Evolutionary conservation across 2,329 filamentous ascomycete species (phyloP).

Genomic region (Paramyrothecium sp.): DNA sequence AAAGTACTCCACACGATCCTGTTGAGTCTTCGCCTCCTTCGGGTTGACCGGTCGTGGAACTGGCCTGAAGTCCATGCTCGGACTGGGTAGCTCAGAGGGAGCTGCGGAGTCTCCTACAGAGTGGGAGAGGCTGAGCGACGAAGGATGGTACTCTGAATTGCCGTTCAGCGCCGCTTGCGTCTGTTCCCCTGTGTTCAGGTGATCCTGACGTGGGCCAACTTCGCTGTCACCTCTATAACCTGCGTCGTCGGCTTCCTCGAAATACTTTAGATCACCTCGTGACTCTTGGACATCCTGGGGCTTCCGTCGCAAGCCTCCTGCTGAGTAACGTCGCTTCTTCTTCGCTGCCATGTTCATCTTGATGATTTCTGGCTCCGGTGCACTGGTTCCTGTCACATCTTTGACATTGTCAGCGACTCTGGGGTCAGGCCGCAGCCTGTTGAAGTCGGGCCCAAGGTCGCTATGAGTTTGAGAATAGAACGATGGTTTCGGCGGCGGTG

Average conservation of each 20-base stretch:
- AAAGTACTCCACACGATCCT: slow-evolving; percentile 82
- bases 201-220: slow-evolving; percentile 4
- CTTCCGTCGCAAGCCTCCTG: slow-evolving; percentile 74
- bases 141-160: background rate
- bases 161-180: slow-evolving; percentile 12
- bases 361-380: slow-evolving; percentile 59
- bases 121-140: slow-evolving; percentile 28
- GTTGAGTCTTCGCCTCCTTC: slow-evolving; percentile 69
- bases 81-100: slow-evolving; percentile 35
- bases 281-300: slow-evolving; percentile 69
- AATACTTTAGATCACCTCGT: slow-evolving; percentile 82
- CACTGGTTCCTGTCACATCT: slow-evolving; percentile 63
- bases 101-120: slow-evolving; percentile 23
- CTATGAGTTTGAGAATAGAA: slow-evolving; percentile 26
- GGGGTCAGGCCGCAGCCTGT: slow-evolving; percentile 24
- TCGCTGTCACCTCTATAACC: slow-evolving; percentile 67
- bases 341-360: slow-evolving; percentile 39
- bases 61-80: slow-evolving; percentile 32
- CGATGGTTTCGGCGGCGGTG: slow-evolving; percentile 6
- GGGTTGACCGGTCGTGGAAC: slow-evolving; percentile 68
- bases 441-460: slow-evolving; percentile 26
- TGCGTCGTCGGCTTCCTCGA: slow-evolving; percentile 83
- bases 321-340: slow-evolving; percentile 77
- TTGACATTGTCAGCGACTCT: slow-evolving; percentile 40
- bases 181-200: background rate